These are phyloP conservation scores for Paecilomyces niveus DNA, from an alignment of 2,329 filamentous ascomycete genomes.

Conservation along the genomic window DNA sequence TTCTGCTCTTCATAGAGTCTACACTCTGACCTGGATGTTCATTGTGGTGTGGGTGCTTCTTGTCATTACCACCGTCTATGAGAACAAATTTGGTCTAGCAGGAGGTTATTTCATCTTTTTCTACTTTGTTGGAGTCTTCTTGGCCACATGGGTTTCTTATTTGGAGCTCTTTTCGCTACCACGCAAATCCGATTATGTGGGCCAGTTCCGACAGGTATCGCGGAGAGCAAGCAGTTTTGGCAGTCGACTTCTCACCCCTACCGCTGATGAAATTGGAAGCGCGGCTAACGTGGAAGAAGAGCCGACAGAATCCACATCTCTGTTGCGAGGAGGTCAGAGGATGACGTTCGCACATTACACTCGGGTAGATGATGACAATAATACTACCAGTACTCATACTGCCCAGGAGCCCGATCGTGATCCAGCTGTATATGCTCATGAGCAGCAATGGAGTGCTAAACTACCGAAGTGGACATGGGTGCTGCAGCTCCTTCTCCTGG, in stretches of 20 bases:
- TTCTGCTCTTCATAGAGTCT: conserved; percentile 76
- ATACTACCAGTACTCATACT: conserved; percentile 17
- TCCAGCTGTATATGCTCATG: conserved; percentile 53
- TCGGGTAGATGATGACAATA: conserved; percentile 24
- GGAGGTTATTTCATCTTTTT: conserved; percentile 77
- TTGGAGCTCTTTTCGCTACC: conserved; percentile 73
- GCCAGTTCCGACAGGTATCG: conserved; percentile 43
- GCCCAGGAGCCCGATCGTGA: conserved; percentile 18
- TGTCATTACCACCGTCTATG: conserved; percentile 65
- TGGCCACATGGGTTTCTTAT: conserved; percentile 68
- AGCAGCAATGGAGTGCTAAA: conserved; percentile 77
- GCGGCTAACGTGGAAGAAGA: conserved; percentile 32
- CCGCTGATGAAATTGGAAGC: conserved; percentile 29
- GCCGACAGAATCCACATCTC: conserved; percentile 50
- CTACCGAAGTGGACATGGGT: conserved; percentile 83
- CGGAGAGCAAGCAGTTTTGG: conserved; percentile 29
- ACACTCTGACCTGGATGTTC: conserved; percentile 79
- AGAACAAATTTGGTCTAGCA: conserved; percentile 64
- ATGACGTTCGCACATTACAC: conserved; percentile 52
- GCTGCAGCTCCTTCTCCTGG: conserved; percentile 73
- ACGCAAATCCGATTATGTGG: conserved; percentile 62
- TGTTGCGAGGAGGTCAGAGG: conserved; percentile 44
- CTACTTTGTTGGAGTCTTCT: conserved; percentile 66
- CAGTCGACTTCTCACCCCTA: conserved; percentile 36
- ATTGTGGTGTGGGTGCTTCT: conserved; percentile 64